phyloP scores from a whole-genome alignment of 768 basidiomycete species.

The Mycena epipterygia region DNA sequence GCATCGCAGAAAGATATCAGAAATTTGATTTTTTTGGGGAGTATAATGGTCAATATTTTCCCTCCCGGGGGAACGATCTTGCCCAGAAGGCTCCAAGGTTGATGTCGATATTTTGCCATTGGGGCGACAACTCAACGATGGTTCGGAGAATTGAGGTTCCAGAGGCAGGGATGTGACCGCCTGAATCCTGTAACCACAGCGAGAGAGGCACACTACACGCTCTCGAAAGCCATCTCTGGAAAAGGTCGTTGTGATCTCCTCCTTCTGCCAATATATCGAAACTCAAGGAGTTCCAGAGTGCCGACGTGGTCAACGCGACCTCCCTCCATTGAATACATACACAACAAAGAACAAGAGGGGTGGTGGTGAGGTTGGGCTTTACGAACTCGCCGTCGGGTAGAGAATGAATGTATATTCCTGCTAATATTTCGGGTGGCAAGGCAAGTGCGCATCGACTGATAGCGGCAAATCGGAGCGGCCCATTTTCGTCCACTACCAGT shows the following conservation, averaged over 20 bases:
- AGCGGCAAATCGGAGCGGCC: background rate
- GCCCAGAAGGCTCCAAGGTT: background rate
- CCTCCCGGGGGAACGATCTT: background rate
- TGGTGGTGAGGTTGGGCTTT: slow-evolving; percentile 2
- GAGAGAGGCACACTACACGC: background rate
- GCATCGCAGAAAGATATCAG: background rate
- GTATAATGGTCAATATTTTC: background rate
- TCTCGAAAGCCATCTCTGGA: background rate
- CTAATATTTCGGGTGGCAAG: background rate
- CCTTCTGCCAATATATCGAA: no score
- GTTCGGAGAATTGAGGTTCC: background rate
- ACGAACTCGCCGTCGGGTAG: slow-evolving; percentile 28
- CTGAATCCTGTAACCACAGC: background rate
- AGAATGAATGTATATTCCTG: slow-evolving; percentile 31
- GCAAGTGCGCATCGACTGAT: background rate
- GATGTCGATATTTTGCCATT: background rate
- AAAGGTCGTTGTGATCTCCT: background rate
- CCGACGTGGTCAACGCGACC: slow-evolving; percentile 23
- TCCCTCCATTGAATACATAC: slow-evolving; percentile 31
- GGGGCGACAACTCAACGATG: background rate
- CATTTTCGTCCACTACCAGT: background rate
- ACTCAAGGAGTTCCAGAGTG: slow-evolving; percentile 32
- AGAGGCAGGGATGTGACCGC: no score
- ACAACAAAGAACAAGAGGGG: slow-evolving; percentile 34
- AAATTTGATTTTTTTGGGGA: background rate